Evolutionary conservation across 2,329 filamentous ascomycete species (phyloP).

Genomic region (Lasiodiplodia hormozganensis): DNA sequence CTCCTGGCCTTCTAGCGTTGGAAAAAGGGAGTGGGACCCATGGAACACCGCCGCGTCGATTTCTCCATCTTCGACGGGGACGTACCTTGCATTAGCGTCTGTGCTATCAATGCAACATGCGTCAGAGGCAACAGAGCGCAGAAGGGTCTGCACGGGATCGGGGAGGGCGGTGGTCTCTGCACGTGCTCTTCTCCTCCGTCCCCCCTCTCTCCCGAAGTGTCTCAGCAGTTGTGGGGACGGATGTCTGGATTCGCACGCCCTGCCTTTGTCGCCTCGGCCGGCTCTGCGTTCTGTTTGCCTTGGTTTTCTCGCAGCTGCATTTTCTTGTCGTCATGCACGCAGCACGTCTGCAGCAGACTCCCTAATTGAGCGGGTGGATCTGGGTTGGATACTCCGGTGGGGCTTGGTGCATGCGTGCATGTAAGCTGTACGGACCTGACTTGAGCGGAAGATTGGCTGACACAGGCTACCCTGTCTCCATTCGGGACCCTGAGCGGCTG

Average conservation of each 20-base stretch:
- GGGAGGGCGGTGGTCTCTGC: slow-evolving; percentile 1
- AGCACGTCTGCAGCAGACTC: neutral
- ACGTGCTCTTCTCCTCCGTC: slow-evolving; percentile 5
- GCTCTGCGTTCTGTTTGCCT: neutral
- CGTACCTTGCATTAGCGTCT: slow-evolving; percentile 28
- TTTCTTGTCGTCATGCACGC: neutral
- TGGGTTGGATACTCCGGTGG: slow-evolving; percentile 8
- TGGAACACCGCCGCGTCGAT: slow-evolving; percentile 5
- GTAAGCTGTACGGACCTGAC: slow-evolving; percentile 11
- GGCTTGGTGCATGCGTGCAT: slow-evolving; percentile 13
- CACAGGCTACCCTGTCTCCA: neutral
- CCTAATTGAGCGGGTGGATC: slow-evolving; percentile 13
- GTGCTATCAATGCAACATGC: slow-evolving; percentile 20
- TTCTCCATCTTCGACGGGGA: slow-evolving; percentile 18
- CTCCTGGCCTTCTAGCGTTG: neutral
- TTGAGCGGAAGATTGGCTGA: slow-evolving; percentile 10
- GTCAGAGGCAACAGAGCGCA: slow-evolving; percentile 9
- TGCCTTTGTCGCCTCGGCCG: neutral
- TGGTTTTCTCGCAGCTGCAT: neutral
- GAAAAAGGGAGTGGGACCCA: slow-evolving; percentile 1
- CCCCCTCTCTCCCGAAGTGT: slow-evolving; percentile 5
- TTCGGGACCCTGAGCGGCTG: slow-evolving; percentile 20
- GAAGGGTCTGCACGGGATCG: neutral
- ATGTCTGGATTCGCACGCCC: slow-evolving; percentile 2
- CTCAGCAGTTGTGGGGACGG: slow-evolving; percentile 9